Evolutionary conservation across 192 early-diverging fungal species (phyloP), one percentile per base, ranked within the genome.

Genomic region (Backusella morwellensis): DNA sequence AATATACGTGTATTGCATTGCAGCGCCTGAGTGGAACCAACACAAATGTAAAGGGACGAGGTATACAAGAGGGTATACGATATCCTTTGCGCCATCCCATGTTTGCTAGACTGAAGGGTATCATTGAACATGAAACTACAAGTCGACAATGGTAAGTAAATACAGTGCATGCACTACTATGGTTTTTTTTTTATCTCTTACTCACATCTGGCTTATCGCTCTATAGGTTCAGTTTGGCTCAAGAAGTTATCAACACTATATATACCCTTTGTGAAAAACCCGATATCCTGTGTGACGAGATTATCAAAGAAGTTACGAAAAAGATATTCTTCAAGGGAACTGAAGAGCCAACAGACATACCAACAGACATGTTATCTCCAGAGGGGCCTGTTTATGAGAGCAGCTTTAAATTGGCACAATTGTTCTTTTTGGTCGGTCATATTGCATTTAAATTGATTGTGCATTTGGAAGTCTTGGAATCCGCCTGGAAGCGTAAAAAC

Each of bases 401-500:
- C 73, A 81, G 92, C 35, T 90, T 94, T 81, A 92, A 95, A 44
- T 88, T 99, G 11, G 90, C 92, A 72, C 93, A 97, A 54, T 84
- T 99, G 15, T 80, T 97, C 26, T 99, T 99, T 73, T 85, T 98
- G 35, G 92, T 97, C 35, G 97, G 98, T 0, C 98, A 99, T 82
- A 91, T 97, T 17, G 97, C 95, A 0, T 93, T 99, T 76, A 97
- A 98, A 84, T 93, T 98, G 77, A 97, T 97, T 79, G 97, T 98
- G 36, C 92, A 98, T 82, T 85, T 99, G 63, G 98, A 99, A 86
- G 87, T 90, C 2, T 91, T 99, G 29, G 98, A 99, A 83, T 86
- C 91, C 19, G 97, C 96, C 47, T 95, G 93, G 87, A 99, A 99
- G 84, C 86, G 95, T 29, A 87, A 92, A 77, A 96, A 92, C 83